Evolutionary conservation across 169 alveolate genomes (phyloP), one percentile per base, ranked within the genome.

Genomic region (Plasmodium chabaudi): DNA sequence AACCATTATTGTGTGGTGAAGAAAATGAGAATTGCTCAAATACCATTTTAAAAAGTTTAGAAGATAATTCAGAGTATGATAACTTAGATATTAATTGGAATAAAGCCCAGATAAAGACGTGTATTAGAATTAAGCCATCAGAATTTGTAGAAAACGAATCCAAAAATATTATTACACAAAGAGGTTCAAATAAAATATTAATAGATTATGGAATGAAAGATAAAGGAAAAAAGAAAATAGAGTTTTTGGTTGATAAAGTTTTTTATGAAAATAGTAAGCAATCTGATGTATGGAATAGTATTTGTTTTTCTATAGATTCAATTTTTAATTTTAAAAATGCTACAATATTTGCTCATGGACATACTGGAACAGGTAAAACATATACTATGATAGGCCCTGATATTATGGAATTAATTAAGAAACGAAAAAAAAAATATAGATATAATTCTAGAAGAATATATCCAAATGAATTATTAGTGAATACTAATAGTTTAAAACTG

Each of bases 331-430:
- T 92, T 39, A 91, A 91, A 72, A 93, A 87, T 88, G 87, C 93
- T 68, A 90, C 95, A 19, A 70, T 93, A 47, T 91, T 93, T 60
- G 93, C 95, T 19, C 94, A 93, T 65, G 95, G 95, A 6, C 95
- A 93, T 56, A 93, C 95, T n/a, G 95, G 95, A 27, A 93, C 95
- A 10, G 95, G 95, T 6, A 93, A 93, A 72, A 93, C 95, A 0
- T 93, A 69, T 46, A 93, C 95, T 17, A 93, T 93, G 94, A 89
- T 93, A 51, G 95, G 95, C 15, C 94, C 95, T 13, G 95, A 93
- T 39, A 55, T 93, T 42, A 79, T 93, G 87, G 93, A 79, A 65
- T 64, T 86, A 63, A 86, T 86, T 70, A 86, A 86, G 23, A 69
- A 63, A 44, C 69, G 64, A 72, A 86, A 47, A 51, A 86, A 64